A percentile compares a stretch with the other conserved stretches of the same genome.
Evolutionary conservation across 805 yeast species (phyloP).

Genomic region (Candida khao-thaluensis): DNA sequence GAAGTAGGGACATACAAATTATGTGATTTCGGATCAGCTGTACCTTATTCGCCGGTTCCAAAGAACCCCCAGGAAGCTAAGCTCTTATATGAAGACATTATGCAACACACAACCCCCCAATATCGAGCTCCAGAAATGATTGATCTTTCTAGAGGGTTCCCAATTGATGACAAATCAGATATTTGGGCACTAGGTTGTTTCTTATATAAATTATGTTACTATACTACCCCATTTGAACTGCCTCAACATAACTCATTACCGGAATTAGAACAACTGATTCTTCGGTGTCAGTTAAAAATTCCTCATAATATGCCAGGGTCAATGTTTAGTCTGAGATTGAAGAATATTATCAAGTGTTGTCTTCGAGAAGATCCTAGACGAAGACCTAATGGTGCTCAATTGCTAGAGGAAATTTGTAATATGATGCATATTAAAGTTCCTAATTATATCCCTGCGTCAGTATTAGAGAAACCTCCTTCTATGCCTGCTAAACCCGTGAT

Average conservation of each 20-base stretch:
- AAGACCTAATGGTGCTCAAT: slow-evolving; percentile 73
- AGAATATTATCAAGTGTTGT: slow-evolving; percentile 60
- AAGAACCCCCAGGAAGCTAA: slow-evolving; percentile 58
- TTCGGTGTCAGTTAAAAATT: slow-evolving; percentile 48
- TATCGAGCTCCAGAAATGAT: slow-evolving; percentile 85
- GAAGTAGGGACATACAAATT: slow-evolving; percentile 59
- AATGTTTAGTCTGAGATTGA: slow-evolving; percentile 58
- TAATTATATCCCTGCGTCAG: slow-evolving; percentile 41
- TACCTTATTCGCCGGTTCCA: slow-evolving; percentile 63
- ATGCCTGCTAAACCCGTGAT: not conserved
- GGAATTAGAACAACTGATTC: slow-evolving; percentile 57
- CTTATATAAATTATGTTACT: slow-evolving; percentile 73
- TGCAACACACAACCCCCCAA: slow-evolving; percentile 83
- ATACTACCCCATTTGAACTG: slow-evolving; percentile 78
- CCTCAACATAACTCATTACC: slow-evolving; percentile 33
- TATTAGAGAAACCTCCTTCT: slow-evolving; percentile 19
- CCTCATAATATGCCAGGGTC: slow-evolving; percentile 48
- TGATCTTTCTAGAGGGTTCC: slow-evolving; percentile 63
- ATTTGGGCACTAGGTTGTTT: slow-evolving; percentile 85
- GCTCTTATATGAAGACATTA: slow-evolving; percentile 61
- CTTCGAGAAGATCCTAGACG: slow-evolving; percentile 64
- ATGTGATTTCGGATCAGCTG: slow-evolving; percentile 83
- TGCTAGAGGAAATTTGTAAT: slow-evolving; percentile 63
- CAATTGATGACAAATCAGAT: slow-evolving; percentile 80
- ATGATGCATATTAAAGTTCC: slow-evolving; percentile 52